Evolutionary conservation across 2,329 filamentous ascomycete genomes (phyloP).

Genomic region (Aureobasidium sp.): DNA sequence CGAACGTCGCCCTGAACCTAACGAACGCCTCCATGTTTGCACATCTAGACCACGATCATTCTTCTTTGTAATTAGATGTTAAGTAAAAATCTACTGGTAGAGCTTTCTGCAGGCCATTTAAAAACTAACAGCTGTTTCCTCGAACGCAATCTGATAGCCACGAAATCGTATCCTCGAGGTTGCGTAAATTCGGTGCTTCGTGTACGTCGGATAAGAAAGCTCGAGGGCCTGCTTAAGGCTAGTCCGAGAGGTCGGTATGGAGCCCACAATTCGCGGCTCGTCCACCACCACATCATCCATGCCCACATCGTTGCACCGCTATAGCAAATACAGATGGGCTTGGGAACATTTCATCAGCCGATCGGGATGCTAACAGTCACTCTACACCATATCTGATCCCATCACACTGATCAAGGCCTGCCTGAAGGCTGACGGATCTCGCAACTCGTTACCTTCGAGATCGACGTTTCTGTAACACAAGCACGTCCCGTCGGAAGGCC

Average conservation of each 20-base stretch:
- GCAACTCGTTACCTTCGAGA: background rate
- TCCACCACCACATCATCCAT: background rate
- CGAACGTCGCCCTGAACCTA: background rate
- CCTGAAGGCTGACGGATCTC: background rate
- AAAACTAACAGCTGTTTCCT: too few species aligned
- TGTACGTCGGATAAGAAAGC: background rate
- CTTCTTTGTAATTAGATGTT: too few species aligned
- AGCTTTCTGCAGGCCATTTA: too few species aligned
- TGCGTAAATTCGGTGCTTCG: background rate
- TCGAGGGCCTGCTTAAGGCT: background rate
- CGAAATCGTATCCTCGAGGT: background rate
- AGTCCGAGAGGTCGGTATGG: background rate
- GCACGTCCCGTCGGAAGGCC: background rate
- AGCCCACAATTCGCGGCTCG: background rate
- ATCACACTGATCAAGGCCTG: background rate
- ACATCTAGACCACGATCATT: background rate
- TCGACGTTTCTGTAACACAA: conserved; percentile 10
- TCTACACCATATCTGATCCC: background rate
- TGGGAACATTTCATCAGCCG: background rate
- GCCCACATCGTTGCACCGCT: background rate
- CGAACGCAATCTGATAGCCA: too few species aligned
- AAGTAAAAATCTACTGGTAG: too few species aligned
- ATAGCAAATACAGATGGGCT: background rate
- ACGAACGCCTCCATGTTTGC: background rate
- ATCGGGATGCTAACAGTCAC: background rate